Evolutionary conservation across 768 basidiomycete species (phyloP).

Genomic region (Termitomyces sp.): DNA sequence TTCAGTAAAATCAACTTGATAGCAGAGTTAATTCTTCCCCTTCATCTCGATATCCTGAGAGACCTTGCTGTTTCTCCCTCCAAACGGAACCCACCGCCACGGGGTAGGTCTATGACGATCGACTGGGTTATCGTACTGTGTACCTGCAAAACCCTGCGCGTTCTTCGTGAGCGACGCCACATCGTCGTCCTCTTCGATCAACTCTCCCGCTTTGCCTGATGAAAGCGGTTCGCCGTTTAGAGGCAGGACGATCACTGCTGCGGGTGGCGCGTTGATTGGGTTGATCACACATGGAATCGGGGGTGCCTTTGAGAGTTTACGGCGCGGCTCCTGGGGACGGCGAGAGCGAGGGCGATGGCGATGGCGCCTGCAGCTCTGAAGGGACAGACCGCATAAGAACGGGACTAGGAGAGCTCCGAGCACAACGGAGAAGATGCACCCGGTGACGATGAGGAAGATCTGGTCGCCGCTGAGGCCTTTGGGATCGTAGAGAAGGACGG

Average conservation of each 20-base stretch:
- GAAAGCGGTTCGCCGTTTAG: background rate
- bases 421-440: background rate
- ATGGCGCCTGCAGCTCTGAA: background rate
- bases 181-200: constrained; percentile 6
- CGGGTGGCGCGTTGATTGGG: background rate
- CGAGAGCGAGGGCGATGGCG: background rate
- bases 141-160: constrained; percentile 6
- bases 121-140: background rate
- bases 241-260: background rate
- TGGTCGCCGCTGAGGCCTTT: background rate
- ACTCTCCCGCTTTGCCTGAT: constrained; percentile 9
- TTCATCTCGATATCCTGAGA: constrained; percentile 6
- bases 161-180: constrained; percentile 5
- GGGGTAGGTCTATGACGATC: background rate
- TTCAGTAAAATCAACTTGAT: background rate
- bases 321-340: background rate
- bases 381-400: background rate
- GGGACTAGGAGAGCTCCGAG: background rate
- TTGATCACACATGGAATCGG: background rate
- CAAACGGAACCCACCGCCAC: background rate
- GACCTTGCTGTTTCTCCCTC: background rate
- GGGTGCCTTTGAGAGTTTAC: background rate
- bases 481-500: background rate
- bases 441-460: background rate
- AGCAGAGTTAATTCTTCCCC: background rate